Evolutionary conservation across 441 rosid genomes (phyloP).

Genomic region (Flueggea neowawraea): DNA sequence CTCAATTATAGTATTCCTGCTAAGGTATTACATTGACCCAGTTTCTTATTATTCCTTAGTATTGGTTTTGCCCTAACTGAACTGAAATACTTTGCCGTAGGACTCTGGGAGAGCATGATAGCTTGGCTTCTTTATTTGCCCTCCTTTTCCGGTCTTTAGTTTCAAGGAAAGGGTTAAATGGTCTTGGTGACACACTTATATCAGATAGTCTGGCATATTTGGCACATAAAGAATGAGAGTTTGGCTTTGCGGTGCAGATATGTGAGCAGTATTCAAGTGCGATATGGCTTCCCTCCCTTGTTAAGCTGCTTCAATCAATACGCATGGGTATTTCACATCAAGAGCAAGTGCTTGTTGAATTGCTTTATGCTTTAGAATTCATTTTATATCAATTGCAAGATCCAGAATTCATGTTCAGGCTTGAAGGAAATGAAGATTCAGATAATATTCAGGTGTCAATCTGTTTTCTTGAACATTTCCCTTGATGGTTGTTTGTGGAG

Average conservation of each 20-base stretch:
- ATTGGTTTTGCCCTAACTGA: conserved; percentile 11
- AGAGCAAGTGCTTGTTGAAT: conserved; percentile 35
- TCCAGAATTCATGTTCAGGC: conserved; percentile 72
- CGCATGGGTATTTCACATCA: conserved; percentile 32
- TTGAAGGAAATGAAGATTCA: conserved; percentile 55
- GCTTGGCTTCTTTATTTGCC: conserved; percentile 77
- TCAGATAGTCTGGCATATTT: conserved; percentile 34
- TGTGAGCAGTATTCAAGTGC: conserved; percentile 77
- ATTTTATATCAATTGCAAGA: conserved; percentile 67
- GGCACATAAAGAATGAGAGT: conserved; percentile 78
- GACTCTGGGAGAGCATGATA: conserved; percentile 75
- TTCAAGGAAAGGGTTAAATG: conserved; percentile 48
- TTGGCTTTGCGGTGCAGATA: conserved; percentile 68
- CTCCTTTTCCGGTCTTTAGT: conserved; percentile 73
- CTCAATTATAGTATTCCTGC: conserved; percentile 64
- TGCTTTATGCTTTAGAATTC: conserved; percentile 61
- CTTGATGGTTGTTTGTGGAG: not conserved
- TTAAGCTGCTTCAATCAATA: conserved; percentile 51
- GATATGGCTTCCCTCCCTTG: conserved; percentile 90
- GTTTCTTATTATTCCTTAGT: conserved; percentile 4
- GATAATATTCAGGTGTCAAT: conserved; percentile 69
- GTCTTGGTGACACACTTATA: conserved; percentile 26
- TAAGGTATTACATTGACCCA: conserved; percentile 53
- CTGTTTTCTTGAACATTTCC: conserved; percentile 13
- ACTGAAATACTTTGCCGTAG: conserved; percentile 37